Evolutionary conservation across 2,329 filamentous ascomycete genomes (phyloP).

Genomic region (Botrytis medusae): DNA sequence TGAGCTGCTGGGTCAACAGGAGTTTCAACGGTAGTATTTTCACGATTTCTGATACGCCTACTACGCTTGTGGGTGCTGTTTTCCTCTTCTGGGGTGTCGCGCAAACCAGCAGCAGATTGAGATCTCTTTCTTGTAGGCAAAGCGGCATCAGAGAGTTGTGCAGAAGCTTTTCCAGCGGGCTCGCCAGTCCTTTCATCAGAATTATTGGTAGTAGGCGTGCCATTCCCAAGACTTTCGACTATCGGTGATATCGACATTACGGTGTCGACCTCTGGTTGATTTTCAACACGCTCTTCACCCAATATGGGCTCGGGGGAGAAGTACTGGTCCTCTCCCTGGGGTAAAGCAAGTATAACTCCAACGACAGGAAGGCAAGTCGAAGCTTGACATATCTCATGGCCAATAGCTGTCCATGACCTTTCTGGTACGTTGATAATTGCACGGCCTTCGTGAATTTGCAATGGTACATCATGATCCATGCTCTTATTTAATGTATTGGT

Average conservation of each 20-base stretch:
- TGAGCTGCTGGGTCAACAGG: slow-evolving; percentile 51
- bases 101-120: slow-evolving; percentile 60
- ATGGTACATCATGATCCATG: slow-evolving; percentile 6
- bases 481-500: slow-evolving; percentile 37
- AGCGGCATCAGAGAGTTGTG: slow-evolving; percentile 31
- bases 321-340: slow-evolving; percentile 24
- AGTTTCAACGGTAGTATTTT: slow-evolving; percentile 51
- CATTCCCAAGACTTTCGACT: slow-evolving; percentile 25
- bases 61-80: slow-evolving; percentile 59
- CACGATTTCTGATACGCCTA: slow-evolving; percentile 63
- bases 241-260: slow-evolving; percentile 31
- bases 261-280: slow-evolving; percentile 35
- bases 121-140: slow-evolving; percentile 56
- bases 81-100: slow-evolving; percentile 58
- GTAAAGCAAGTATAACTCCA: slow-evolving; percentile 31
- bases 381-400: slow-evolving; percentile 32
- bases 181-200: slow-evolving; percentile 29
- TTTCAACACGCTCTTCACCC: slow-evolving; percentile 20
- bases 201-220: slow-evolving; percentile 27
- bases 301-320: background rate
- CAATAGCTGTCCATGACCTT: slow-evolving; percentile 36
- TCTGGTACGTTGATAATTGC: slow-evolving; percentile 29
- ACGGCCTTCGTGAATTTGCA: slow-evolving; percentile 24
- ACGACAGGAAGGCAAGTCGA: slow-evolving; percentile 28
- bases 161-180: slow-evolving; percentile 30